Evolutionary conservation across 2,329 filamentous ascomycete genomes (phyloP).

Genomic region (Neopestalotiopsis clavispora): DNA sequence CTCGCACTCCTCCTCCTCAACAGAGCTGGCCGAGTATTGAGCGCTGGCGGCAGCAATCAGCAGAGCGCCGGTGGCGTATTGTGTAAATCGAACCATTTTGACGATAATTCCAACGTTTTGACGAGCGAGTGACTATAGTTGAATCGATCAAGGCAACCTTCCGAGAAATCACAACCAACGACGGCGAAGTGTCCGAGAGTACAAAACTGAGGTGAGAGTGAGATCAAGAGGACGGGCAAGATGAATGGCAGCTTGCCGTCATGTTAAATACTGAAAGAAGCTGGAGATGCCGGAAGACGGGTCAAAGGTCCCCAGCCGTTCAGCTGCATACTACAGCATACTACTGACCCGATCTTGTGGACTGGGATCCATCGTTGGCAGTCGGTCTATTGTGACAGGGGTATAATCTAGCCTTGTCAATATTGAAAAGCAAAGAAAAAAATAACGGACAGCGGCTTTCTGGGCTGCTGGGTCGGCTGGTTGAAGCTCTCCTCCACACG

Average conservation of each 20-base stretch:
- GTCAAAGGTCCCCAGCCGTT: neutral
- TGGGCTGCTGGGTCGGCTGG: slow-evolving; percentile 2
- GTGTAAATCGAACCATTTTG: slow-evolving; percentile 37
- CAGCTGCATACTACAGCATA: neutral
- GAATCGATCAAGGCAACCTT: slow-evolving; percentile 22
- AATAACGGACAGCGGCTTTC: slow-evolving; percentile 7
- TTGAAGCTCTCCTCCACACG: slow-evolving; percentile 8
- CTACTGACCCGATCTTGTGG: slow-evolving; percentile 8
- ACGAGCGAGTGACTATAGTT: slow-evolving; percentile 39
- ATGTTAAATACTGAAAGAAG: slow-evolving; percentile 17
- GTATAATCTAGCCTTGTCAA: slow-evolving; percentile 6
- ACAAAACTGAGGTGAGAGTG: slow-evolving; percentile 15
- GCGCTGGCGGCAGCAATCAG: slow-evolving; percentile 34
- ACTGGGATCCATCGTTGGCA: slow-evolving; percentile 12
- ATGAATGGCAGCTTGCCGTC: slow-evolving; percentile 9
- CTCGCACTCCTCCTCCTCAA: slow-evolving; percentile 17
- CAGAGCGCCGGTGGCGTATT: slow-evolving; percentile 36
- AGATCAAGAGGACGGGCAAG: neutral
- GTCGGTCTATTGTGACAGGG: neutral
- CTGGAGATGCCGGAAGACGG: slow-evolving; percentile 4
- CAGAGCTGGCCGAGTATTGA: slow-evolving; percentile 14
- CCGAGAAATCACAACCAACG: slow-evolving; percentile 18
- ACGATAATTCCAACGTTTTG: slow-evolving; percentile 19
- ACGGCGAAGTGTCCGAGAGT: neutral
- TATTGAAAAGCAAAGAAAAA: slow-evolving; percentile 7